Evolutionary conservation across 495 filamentous ascomycete species (phyloP), one percentile per base, ranked within the genome.

Genomic region (Evernia prunastri): DNA sequence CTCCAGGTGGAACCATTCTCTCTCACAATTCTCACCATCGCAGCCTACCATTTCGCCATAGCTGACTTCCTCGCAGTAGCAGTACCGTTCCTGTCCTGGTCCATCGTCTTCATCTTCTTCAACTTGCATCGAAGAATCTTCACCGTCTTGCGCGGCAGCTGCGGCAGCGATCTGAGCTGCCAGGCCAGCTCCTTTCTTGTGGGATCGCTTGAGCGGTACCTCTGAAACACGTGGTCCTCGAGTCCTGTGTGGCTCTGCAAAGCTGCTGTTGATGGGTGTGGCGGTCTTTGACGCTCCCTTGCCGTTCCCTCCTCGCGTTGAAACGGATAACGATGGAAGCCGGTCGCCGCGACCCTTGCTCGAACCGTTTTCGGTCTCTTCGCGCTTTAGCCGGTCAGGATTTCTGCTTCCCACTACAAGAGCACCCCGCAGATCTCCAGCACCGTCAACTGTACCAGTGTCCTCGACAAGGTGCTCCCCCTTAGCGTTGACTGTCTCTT

Each of bases 31-130:
- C 58, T 93, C 89, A 53, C 87, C 89, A 71, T 98, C 94, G 68
- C 94, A 98, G n/a, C 88, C 94, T 20, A 98, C 89, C 94, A 98
- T 98, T 76, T 96, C 90, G 27, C 94, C 94, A 71, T 96, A 98
- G 70, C 89, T 94, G 39, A 96, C 86, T 65, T 87, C 84, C 67
- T 97, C 89, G 73, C 94, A 98, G 75, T 91, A 90, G 75, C 94
- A 98, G 75, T 97, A 98, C 29, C 29, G 13, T 54, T 54, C 51
- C 51, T 54, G 51, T 54, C 85, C 79, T 17, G 89, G 90, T 72
- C 97, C 94, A 61, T 91, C 86, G 1, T 69, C 75, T 25, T 45
- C 63, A 15, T 68, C 70, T 7, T 68, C 69, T 15, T 74, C 71
- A 35, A 58, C 66, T 36, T 57, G 56, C n/a, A 68, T 58, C 9